Base-by-base conservation (phyloP, 1,284 basidiomycete species). In the Golubevia sp. region DNA sequence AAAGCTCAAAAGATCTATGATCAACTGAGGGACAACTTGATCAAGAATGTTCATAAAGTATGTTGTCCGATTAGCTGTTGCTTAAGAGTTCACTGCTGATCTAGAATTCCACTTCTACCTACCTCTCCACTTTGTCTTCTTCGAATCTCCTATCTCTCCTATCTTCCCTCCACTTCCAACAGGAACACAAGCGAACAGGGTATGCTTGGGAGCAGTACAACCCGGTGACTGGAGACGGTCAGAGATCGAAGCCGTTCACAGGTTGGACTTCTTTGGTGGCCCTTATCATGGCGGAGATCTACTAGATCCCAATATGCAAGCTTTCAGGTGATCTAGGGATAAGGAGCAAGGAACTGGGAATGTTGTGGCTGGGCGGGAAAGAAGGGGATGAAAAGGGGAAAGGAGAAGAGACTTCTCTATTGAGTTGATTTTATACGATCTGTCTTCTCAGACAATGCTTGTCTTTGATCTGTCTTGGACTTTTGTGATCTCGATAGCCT, bases 141-240 rank as follows among this genome's bases (percentile, higher is more conserved):
- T n/a, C n/a, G 21, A 49, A 38, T 59, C n/a, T 53, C 51, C 51
- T 53, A 6, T 23, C 21, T 26, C 50, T 26, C 1, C 30, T 34
- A 5, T 11, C 30, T 34, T 11, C 11, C 30, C 11, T 44, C 38
- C 13, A 44, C 11, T 18, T 44, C 18, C n/a, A 2, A 11, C 51
- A 70, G 53, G 76, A 78, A 59, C 79, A 80, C 62, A 26, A 63
- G 34, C 69, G 67, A 26, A 80, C 78, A 1, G 76, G 76, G 8
- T 77, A 74, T 55, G 72, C 76, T 11, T 82, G 74, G 64, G 79
- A 82, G 59, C 79, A 82, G 67, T 82, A 76, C 63, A 68, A 82
- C 50, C 68, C 74, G 0, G 62, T 20, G 15, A 73, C 73, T 11
- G 79, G 79, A n/a, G 60, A 61, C 5, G 79, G 79, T 0, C 79